Evolutionary conservation across 805 yeast species (phyloP), one percentile per base, ranked within the genome.

Genomic region (Yamadazyma scolyti): DNA sequence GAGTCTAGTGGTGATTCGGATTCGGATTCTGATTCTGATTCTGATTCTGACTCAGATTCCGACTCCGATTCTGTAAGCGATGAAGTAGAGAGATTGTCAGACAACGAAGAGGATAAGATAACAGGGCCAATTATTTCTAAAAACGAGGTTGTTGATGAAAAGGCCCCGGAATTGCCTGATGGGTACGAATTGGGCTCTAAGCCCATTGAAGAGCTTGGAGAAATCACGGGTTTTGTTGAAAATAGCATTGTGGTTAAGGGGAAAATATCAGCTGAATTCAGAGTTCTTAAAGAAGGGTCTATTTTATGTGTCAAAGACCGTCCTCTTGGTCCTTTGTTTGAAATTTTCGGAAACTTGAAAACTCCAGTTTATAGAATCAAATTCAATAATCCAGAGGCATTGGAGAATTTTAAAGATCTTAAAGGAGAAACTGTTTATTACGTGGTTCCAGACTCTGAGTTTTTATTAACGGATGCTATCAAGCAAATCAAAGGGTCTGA

Each of bases 261-360:
- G 0, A 58, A 60, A 9, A 56, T 69, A 1, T 84, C 96, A 2
- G 97, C 94, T 9, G 97, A 93, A 48, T 82, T 79, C 50, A 65
- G 89, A 25, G 82, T 88, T 3, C 64, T 90, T 20, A 83, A 79
- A 42, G 97, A 87, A 32, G 82, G 80, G 10, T 80, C 95, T 0
- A 65, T 90, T 0, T 67, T 90, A 3, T 86, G 96, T 48, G 71
- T 88, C 26, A 80, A 77, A 40, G 87, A 85, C 50, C 67, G 81
- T 27, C 58, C 81, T 1, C 46, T 93, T 10, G 97, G 97, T 0
- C 79, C 82, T 1, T 60, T 90, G 7, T 82, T 77, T 48, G 98
- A 93, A 54, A 85, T 87, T 0, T 87, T 93, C 62, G 98, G 98
- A 0, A 81, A 86, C 8, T 69, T 93, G 5, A 82, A 84, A 40